Evolutionary conservation across 2,329 filamentous ascomycete species (phyloP), one percentile per base, ranked within the genome.

Genomic region (Chalaropsis thielavioides): DNA sequence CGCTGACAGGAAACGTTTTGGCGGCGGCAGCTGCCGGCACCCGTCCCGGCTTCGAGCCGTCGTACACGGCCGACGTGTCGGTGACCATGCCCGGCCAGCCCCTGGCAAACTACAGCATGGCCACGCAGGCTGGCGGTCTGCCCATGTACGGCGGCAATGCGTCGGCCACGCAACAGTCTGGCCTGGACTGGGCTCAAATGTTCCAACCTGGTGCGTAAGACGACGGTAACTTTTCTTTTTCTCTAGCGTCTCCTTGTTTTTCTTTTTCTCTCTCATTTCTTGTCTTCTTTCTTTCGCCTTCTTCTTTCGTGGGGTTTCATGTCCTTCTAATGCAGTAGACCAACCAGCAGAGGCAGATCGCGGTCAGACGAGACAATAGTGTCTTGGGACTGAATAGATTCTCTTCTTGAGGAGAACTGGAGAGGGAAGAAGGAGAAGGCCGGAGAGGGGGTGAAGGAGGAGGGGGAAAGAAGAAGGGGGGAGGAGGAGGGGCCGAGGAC

Each of bases 161-260:
- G 70, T 81, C 81, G 76, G 76, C 80, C 75, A 80, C 81, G 75
- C 83, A 85, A 76, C 79, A 82, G 76, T 78, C 80, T 73, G 76
- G 81, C 78, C 78, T 87, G 78, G 87, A 90, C 77, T 90, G 87
- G 87, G 82, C 86, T 72, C 82, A 87, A 74, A 88, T 90, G 84
- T 89, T 89, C 79, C 86, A 86, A 78, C 76, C 85, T 78, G 85
- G 84, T 81, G 80, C 83, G 77, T 83, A 86, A 76, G 40, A 63
- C 27, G 59, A 58, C 27, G 59, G 40, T 69, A 70, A 69, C 72
- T 72, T 70, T 69, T 72, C 70, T 72, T n/a, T 58, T 56, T 63
- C 17, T 66, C 51, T 64, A 41, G 62, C 19, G 7, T n/a, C 8
- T 49, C 46, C 46, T 49, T 66, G 65, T 62, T 54, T 68, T 67